Base-by-base conservation (phyloP, 202 grass and related monocot genomes). In the Panicum virgatum region DNA sequence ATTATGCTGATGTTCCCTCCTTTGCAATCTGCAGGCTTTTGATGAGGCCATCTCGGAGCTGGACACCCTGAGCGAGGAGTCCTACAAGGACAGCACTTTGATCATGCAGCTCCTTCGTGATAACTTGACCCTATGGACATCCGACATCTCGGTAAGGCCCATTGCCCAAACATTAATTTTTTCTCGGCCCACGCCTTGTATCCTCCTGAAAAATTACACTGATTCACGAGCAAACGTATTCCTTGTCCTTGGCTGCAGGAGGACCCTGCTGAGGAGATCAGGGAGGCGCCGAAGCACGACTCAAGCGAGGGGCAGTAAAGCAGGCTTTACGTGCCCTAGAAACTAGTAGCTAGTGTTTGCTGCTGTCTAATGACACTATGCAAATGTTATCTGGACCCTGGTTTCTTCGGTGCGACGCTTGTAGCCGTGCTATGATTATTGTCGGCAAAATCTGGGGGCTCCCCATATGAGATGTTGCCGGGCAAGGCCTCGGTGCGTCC, bases 81-180 rank as follows among this genome's bases (percentile, higher is more conserved):
- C 92, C 27, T 92, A 92, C 87, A 94, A 94, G 89, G 92, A 94
- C 82, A 94, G 92, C 92, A 92, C 92, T 51, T 84, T 94, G 78
- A 94, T 94, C 67, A 92, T 94, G 89, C 92, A 94, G 50, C 87
- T 92, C 73, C 89, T 94, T 9, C 87, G 89, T 70, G 92, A 94
- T 68, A 94, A 94, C 86, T 72, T 94, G 75, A 94, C 89, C 69
- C 87, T 94, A 9, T 94, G 92, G 92, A 92, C 92, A 46, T 94
- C 92, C 4, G 92, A 94, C 81, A 91, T 94, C 78, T 76, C 72
- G 52, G 92, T 94, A 90, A 86, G 0, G 1, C 22, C 20, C 14
- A 46, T 68, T 39, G 5, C 34, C 7, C 15, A 15, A 77, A 7
- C 7, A 58, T 51, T 7, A 29, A 10, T 19, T 23, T 66, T 34